Conservation (phyloP, 2,329 filamentous ascomycete species). For the Colletotrichum sojae region DNA sequence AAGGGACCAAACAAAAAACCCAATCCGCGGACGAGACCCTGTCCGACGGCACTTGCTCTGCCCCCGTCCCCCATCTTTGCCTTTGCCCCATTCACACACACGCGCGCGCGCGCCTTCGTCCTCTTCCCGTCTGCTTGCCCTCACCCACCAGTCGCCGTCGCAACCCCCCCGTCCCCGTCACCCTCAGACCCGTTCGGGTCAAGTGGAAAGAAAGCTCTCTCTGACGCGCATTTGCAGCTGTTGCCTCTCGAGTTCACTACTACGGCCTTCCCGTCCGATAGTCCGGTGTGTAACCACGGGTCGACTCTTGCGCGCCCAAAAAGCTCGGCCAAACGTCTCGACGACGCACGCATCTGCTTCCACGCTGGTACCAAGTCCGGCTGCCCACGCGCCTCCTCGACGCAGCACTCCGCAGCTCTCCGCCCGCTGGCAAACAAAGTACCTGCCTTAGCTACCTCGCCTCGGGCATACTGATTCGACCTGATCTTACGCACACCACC, state of each 20-base stretch:
- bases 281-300: slow-evolving; percentile 41
- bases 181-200: slow-evolving; percentile 30
- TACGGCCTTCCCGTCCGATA: slow-evolving; percentile 40
- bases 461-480: slow-evolving; percentile 36
- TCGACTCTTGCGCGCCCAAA: slow-evolving; percentile 34
- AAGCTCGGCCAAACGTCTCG: slow-evolving; percentile 30
- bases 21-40: slow-evolving; percentile 16
- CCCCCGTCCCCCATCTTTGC: slow-evolving; percentile 21
- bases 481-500: slow-evolving; percentile 28
- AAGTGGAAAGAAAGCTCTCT: slow-evolving; percentile 44
- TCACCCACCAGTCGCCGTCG: slow-evolving; percentile 29
- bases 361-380: slow-evolving; percentile 32
- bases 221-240: slow-evolving; percentile 57
- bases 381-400: slow-evolving; percentile 30
- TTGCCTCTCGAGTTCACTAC: slow-evolving; percentile 35
- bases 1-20: slow-evolving; percentile 14
- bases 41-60: slow-evolving; percentile 36
- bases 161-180: slow-evolving; percentile 24
- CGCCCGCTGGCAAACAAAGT: slow-evolving; percentile 29
- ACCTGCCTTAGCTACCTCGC: slow-evolving; percentile 14
- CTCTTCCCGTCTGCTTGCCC: slow-evolving; percentile 25
- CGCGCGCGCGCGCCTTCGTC: slow-evolving; percentile 26
- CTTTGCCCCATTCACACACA: slow-evolving; percentile 30
- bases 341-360: slow-evolving; percentile 17
- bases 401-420: slow-evolving; percentile 39